phyloP scores from a whole-genome alignment of 2,329 filamentous ascomycete genomes.

The Diaporthe eres region DNA sequence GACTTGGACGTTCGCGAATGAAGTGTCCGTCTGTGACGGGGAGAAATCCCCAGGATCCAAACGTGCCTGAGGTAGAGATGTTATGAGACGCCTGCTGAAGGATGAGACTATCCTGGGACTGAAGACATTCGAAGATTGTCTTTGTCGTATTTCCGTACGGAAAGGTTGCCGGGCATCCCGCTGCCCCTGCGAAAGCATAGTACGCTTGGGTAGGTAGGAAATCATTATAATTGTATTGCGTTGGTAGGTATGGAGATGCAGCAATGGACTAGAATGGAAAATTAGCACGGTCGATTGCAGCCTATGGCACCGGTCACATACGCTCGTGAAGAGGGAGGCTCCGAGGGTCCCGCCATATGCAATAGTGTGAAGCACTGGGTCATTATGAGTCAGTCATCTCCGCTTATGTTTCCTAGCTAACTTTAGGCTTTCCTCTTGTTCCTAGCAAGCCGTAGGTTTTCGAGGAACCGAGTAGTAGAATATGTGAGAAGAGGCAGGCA shows the following conservation, averaged over 20 bases:
- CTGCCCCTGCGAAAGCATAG: conserved; percentile 21
- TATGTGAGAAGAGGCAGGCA: neutral
- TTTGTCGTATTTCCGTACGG: neutral
- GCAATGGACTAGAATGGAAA: conserved; percentile 4
- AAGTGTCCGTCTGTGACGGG: conserved; percentile 54
- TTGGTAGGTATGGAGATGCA: conserved; percentile 37
- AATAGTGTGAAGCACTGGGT: conserved; percentile 5
- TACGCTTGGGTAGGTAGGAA: conserved; percentile 29
- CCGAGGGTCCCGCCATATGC: conserved; percentile 30
- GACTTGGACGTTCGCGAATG: conserved; percentile 51
- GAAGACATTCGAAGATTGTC: conserved; percentile 45
- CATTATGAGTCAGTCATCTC: neutral
- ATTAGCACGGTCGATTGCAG: neutral
- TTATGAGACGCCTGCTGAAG: conserved; percentile 43
- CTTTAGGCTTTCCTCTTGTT: neutral
- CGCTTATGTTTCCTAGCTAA: neutral
- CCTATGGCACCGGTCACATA: neutral
- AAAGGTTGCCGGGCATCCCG: conserved; percentile 8
- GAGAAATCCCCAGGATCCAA: conserved; percentile 50
- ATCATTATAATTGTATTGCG: conserved; percentile 29
- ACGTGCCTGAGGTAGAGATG: conserved; percentile 24
- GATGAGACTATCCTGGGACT: conserved; percentile 48
- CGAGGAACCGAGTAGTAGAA: neutral
- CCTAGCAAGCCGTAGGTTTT: neutral
- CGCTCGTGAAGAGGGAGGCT: conserved; percentile 36